Evolutionary conservation across 2,329 filamentous ascomycete genomes (phyloP).

Genomic region (Arthrinium puccinioides): DNA sequence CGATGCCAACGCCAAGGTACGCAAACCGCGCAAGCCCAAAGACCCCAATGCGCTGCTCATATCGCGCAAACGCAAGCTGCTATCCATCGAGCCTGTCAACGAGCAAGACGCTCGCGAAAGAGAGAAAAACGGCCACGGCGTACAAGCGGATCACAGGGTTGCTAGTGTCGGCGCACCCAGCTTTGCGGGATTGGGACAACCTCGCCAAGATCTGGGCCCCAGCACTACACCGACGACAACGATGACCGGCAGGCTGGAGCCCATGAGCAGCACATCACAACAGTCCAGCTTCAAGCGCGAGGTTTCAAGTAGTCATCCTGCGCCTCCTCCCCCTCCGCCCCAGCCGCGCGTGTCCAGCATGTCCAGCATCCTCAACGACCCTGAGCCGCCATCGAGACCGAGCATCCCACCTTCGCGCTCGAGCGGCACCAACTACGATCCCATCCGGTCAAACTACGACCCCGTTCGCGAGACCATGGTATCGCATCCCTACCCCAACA

Average conservation of each 20-base stretch:
- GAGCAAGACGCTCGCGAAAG: too few species aligned
- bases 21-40: slow-evolving; percentile 48
- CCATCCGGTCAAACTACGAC: slow-evolving; percentile 71
- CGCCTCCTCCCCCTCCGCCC: too few species aligned
- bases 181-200: too few species aligned
- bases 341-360: slow-evolving; percentile 24
- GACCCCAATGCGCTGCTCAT: slow-evolving; percentile 51
- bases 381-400: slow-evolving; percentile 37
- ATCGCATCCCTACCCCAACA: slow-evolving; percentile 25
- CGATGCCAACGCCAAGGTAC: slow-evolving; percentile 32
- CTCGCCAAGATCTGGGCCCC: too few species aligned
- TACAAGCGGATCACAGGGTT: not conserved
- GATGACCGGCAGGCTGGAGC: slow-evolving; percentile 19
- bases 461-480: slow-evolving; percentile 56
- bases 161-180: not conserved
- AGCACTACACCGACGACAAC: slow-evolving; percentile 13
- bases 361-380: slow-evolving; percentile 49
- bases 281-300: slow-evolving; percentile 48
- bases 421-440: slow-evolving; percentile 82
- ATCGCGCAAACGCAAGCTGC: slow-evolving; percentile 48
- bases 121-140: slow-evolving; percentile 9
- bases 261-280: slow-evolving; percentile 27
- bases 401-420: slow-evolving; percentile 44
- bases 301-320: slow-evolving; percentile 33
- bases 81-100: slow-evolving; percentile 24